Conservation (phyloP, 345 rosid genomes). For the Sisymbrium irio region DNA sequence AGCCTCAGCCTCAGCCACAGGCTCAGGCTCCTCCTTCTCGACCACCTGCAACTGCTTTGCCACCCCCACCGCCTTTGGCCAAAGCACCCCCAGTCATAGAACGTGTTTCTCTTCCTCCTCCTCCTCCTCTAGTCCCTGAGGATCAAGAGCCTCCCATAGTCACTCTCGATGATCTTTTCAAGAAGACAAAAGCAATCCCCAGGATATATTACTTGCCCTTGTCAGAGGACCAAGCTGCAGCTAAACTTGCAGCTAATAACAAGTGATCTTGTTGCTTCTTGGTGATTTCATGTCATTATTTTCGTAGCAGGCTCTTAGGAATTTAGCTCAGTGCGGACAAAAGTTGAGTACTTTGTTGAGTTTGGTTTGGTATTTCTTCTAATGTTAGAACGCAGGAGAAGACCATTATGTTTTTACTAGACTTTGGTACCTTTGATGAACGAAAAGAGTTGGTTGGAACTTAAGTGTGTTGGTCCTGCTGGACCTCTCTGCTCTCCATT, state of each 20-base stretch:
- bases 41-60: constrained; percentile 50
- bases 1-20: constrained; percentile 49
- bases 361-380: constrained; percentile 19
- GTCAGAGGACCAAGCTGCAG: constrained; percentile 84
- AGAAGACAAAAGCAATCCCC: constrained; percentile 93
- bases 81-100: constrained; percentile 53
- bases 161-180: constrained; percentile 89
- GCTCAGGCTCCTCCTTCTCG: constrained; percentile 42
- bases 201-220: constrained; percentile 91
- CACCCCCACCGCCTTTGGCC: constrained; percentile 60
- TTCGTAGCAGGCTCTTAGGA: constrained; percentile 29
- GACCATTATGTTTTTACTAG: constrained; percentile 23
- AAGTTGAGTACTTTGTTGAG: constrained; percentile 30
- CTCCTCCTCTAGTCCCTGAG: constrained; percentile 48
- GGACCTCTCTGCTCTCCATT: constrained; percentile 4
- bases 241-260: constrained; percentile 54
- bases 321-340: constrained; percentile 29
- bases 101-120: constrained; percentile 51
- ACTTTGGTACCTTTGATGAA: constrained; percentile 20
- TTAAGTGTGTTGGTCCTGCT: constrained; percentile 16
- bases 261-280: constrained; percentile 26
- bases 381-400: constrained; percentile 31
- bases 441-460: constrained; percentile 14
- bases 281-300: constrained; percentile 6
- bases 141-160: constrained; percentile 80